Evolutionary conservation across 768 basidiomycete genomes (phyloP).

Genomic region (Crepidotus variabilis): DNA sequence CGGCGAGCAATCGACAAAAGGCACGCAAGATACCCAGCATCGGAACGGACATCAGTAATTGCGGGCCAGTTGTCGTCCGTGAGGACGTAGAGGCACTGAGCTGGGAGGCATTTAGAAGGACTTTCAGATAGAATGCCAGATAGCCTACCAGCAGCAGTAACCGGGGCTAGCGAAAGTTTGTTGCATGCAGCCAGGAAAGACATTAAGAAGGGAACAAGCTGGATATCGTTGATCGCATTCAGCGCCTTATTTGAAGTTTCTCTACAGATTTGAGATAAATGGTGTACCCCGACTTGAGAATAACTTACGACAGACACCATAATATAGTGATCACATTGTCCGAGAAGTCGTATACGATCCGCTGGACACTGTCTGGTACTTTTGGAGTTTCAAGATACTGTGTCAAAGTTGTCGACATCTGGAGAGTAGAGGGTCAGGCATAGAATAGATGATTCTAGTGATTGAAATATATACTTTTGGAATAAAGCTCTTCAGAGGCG

Average conservation of each 20-base stretch:
- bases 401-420: constrained; percentile 75
- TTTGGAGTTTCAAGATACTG: constrained; percentile 61
- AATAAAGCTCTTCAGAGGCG: constrained; percentile 70
- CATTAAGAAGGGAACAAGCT: constrained; percentile 81
- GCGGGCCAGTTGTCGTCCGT: constrained; percentile 87
- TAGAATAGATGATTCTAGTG: background rate
- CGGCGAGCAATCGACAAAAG: constrained; percentile 59
- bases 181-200: constrained; percentile 78
- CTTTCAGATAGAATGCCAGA: background rate
- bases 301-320: constrained; percentile 91
- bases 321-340: constrained; percentile 91
- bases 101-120: constrained; percentile 31
- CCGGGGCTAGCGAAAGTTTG: constrained; percentile 64
- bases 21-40: constrained; percentile 59
- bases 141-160: constrained; percentile 73
- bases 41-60: constrained; percentile 57
- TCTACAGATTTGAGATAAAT: constrained; percentile 34
- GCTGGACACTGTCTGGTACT: constrained; percentile 65
- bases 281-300: background rate
- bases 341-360: constrained; percentile 80
- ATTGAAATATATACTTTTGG: constrained; percentile 55
- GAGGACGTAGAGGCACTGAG: constrained; percentile 89
- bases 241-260: constrained; percentile 94
- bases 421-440: constrained; percentile 3
- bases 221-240: constrained; percentile 77